Percentiles rank a stretch among this genome's conserved stretches.
Conservation (phyloP, 164 flowering plant species). For the Macadamia integrifolia region DNA sequence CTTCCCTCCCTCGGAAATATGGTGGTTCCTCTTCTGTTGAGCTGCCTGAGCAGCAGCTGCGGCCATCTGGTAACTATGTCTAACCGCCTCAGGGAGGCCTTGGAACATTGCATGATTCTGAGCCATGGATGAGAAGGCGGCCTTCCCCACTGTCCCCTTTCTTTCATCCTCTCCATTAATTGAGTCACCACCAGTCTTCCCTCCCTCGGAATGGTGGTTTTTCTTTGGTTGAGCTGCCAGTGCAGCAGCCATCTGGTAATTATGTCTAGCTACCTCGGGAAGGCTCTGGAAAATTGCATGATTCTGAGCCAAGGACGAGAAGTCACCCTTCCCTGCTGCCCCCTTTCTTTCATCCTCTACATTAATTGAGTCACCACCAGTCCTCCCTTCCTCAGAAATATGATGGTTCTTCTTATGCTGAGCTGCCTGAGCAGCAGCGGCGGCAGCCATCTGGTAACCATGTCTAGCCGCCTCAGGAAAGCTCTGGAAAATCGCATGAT, state of each 20-base stretch:
- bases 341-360: constrained; percentile 54
- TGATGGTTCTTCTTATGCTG: constrained; percentile 54
- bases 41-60: constrained; percentile 47
- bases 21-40: constrained; percentile 52
- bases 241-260: constrained; percentile 42
- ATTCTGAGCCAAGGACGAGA: constrained; percentile 21
- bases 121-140: constrained; percentile 45
- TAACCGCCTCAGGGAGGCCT: constrained; percentile 58
- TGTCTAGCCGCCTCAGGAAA: constrained; percentile 66
- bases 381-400: constrained; percentile 50
- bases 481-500: constrained; percentile 59
- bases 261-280: constrained; percentile 59
- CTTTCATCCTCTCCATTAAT: constrained; percentile 5
- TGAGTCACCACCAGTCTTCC: constrained; percentile 37
- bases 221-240: constrained; percentile 58
- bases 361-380: constrained; percentile 33
- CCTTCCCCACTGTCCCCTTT: constrained; percentile 26
- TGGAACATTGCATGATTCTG: constrained; percentile 66
- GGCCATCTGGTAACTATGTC: constrained; percentile 51
- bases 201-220: constrained; percentile 38
- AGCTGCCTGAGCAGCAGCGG: constrained; percentile 44
- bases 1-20: constrained; percentile 52
- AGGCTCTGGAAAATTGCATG: constrained; percentile 60
- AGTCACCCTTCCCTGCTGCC: background rate
- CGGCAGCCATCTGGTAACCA: constrained; percentile 47